Base-by-base conservation (phyloP, 202 grass and related monocot genomes). In the Brachypodium distachyon region DNA sequence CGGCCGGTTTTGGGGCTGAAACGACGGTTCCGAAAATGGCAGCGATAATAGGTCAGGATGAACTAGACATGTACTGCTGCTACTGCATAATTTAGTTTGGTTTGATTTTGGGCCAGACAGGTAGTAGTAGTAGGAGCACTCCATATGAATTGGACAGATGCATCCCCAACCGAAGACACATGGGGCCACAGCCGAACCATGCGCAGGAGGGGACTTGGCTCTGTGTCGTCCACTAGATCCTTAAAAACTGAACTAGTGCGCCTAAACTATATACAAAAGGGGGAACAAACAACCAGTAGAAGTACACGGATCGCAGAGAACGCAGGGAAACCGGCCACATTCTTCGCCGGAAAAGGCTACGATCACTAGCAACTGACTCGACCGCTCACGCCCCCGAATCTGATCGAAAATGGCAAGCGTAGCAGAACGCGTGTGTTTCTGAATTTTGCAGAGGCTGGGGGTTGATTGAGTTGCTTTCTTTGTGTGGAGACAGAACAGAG, bases 151-250 rank as follows among this genome's bases (percentile, higher is more conserved):
- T n/a, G 6, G 75, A 70, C 17, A 72, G 27, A 56, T 80, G 86
- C 76, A 25, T 47, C 52, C 76, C 44, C 16, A 84, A 88, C 75
- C 29, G 62, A 75, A 84, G 76, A 83, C 78, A 82, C 73, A 64
- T 71, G 62, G 84, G 84, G 36, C 78, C 78, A n/a, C n/a, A 28
- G 66, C 66, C 25, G 17, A 25, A 39, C 56, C 50, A 69, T 22
- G 47, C 41, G 55, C 31, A 32, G 28, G 29, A 6, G 0, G 0
- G 29, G 38, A 71, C 77, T 64, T 17, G 25, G 19, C 23, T 36
- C 41, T 59, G 52, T 69, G 41, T 37, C 68, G 33, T 76, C 84
- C 71, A 86, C 71, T 81, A 34, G 62, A 76, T 86, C 84, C 77
- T 86, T 75, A 54, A 62, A 76, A 31, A 61, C n/a, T 67, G 62